Conservation (phyloP, 208 protist genomes). For the Trypanosoma avium region DNA sequence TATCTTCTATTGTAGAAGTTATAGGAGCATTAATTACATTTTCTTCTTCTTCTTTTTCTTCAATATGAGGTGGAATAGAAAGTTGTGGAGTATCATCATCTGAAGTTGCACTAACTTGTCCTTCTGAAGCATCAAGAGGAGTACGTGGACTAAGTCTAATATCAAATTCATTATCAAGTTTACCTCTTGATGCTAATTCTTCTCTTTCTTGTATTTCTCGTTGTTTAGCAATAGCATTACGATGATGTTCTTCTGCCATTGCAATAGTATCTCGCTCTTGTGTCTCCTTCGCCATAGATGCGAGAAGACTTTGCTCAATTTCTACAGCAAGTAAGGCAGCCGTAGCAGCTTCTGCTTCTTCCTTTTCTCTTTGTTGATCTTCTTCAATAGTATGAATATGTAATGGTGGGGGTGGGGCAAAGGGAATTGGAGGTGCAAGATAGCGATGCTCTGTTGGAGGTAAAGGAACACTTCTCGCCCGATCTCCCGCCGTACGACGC, state of each 20-base stretch:
- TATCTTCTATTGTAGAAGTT: too few relatives aligned
- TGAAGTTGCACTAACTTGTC: constrained; percentile 66
- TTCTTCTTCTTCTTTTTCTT: background rate
- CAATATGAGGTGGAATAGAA: background rate
- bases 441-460: constrained; percentile 38
- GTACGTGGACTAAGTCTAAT: constrained; percentile 29
- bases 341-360: background rate
- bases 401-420: constrained; percentile 52
- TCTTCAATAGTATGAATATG: constrained; percentile 73
- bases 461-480: constrained; percentile 33
- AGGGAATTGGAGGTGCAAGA: constrained; percentile 31
- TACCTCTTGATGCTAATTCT: constrained; percentile 34
- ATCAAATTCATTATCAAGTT: constrained; percentile 56
- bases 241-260: constrained; percentile 36
- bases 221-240: constrained; percentile 11
- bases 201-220: constrained; percentile 39
- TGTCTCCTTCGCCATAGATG: constrained; percentile 16
- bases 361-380: constrained; percentile 30
- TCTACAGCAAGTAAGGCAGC: constrained; percentile 18
- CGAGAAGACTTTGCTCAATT: constrained; percentile 26
- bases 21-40: too few relatives aligned
- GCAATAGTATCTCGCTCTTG: constrained; percentile 46
- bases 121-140: constrained; percentile 15
- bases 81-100: constrained; percentile 44
- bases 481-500: constrained; percentile 26